Evolutionary conservation across 2,329 filamentous ascomycete species (phyloP).

Genomic region (Calonectria hawksworthii): DNA sequence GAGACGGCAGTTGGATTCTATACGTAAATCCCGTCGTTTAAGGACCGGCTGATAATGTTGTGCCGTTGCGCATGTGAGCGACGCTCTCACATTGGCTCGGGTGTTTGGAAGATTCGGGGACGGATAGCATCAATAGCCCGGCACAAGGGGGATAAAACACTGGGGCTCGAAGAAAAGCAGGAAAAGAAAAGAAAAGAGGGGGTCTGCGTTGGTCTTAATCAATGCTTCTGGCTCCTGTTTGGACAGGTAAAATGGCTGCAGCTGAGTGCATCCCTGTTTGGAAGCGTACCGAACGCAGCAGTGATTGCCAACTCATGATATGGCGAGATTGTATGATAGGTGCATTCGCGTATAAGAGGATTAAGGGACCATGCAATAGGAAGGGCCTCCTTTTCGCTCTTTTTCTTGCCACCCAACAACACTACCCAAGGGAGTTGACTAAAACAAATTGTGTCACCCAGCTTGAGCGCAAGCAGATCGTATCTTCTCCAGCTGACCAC

Average conservation of each 20-base stretch:
- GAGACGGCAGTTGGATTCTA: slow-evolving; percentile 1
- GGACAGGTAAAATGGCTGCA: background rate
- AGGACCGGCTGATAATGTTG: background rate
- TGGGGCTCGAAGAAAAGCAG: background rate
- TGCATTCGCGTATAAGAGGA: background rate
- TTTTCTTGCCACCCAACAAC: background rate
- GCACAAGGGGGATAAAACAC: background rate
- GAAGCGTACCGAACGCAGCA: slow-evolving; percentile 8
- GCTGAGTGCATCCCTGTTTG: slow-evolving; percentile 22
- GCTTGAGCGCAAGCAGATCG: background rate
- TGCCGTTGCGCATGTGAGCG: background rate
- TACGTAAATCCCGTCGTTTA: background rate
- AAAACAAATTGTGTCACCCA: background rate
- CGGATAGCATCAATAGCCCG: slow-evolving; percentile 14
- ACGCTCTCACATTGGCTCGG: background rate
- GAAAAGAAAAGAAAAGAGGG: slow-evolving; percentile 13
- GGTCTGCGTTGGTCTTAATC: slow-evolving; percentile 1
- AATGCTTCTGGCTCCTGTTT: slow-evolving; percentile 15
- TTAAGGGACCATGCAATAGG: background rate
- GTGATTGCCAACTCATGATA: slow-evolving; percentile 15
- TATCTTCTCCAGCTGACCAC: background rate
- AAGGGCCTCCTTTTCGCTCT: background rate
- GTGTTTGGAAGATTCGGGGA: background rate
- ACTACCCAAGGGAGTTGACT: background rate
- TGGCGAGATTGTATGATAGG: background rate